A percentile compares a stretch with the other conserved stretches of the same genome.
These are phyloP conservation scores for Rhynchosporium secalis DNA, from an alignment of 2,329 filamentous ascomycete genomes.

Conservation along the genomic window DNA sequence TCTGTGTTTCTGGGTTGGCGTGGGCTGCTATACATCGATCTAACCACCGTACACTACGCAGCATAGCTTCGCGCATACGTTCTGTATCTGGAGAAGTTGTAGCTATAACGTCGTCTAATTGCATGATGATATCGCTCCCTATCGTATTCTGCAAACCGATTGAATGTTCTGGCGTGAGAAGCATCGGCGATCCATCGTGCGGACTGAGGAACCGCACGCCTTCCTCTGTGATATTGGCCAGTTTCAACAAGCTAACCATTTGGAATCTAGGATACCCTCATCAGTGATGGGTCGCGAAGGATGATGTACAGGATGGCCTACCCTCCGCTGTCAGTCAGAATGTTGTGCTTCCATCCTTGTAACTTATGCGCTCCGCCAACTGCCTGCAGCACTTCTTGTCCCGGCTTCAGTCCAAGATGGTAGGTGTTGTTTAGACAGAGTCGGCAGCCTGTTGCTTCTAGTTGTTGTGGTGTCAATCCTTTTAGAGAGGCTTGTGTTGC, in stretches of 20 bases:
- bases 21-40: slow-evolving; percentile 93
- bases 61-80: slow-evolving; percentile 93
- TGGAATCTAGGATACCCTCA: slow-evolving; percentile 70
- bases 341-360: slow-evolving; percentile 93
- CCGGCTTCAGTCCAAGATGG: slow-evolving; percentile 91
- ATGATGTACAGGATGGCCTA: slow-evolving; percentile 43
- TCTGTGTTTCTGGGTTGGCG: slow-evolving; percentile 78
- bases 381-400: slow-evolving; percentile 81
- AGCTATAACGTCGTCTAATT: slow-evolving; percentile 95
- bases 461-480: slow-evolving; percentile 86
- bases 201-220: slow-evolving; percentile 95
- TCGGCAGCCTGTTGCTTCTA: slow-evolving; percentile 85
- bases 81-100: slow-evolving; percentile 88
- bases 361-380: slow-evolving; percentile 92
- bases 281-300: slow-evolving; percentile 27
- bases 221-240: slow-evolving; percentile 90
- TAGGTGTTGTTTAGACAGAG: slow-evolving; percentile 98
- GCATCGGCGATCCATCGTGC: slow-evolving; percentile 93
- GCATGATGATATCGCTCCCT: slow-evolving; percentile 99
- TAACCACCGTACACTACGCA: slow-evolving; percentile 90
- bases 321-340: slow-evolving; percentile 80
- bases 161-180: slow-evolving; percentile 95
- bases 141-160: slow-evolving; percentile 96
- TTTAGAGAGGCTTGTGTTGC: slow-evolving; percentile 96
- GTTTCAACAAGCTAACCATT: slow-evolving; percentile 94